Conservation (phyloP, 129 eudicot genomes). For the Pulicaria dysenterica region DNA sequence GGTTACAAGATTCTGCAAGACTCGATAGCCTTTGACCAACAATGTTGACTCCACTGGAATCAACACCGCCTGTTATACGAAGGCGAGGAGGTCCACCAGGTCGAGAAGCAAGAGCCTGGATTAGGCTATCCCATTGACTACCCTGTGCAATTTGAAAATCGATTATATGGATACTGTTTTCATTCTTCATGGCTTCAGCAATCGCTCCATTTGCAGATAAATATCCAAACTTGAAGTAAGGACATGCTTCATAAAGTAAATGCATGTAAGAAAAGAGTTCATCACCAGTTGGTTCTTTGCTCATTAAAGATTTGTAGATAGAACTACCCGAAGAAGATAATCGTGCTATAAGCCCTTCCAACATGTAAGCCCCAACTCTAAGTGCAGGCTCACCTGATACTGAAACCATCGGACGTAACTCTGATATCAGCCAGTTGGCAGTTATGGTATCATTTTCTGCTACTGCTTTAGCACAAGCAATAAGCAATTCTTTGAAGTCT, state of each 20-base stretch:
- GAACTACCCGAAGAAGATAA: conserved; percentile 56
- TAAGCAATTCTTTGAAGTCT: conserved; percentile 45
- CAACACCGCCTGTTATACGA: conserved; percentile 55
- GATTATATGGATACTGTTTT: conserved; percentile 54
- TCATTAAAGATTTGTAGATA: conserved; percentile 45
- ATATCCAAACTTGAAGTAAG: conserved; percentile 64
- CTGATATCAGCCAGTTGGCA: conserved; percentile 51
- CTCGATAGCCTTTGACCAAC: conserved; percentile 46
- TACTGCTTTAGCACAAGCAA: conserved; percentile 57
- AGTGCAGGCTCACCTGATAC: conserved; percentile 57
- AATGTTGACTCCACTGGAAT: conserved; percentile 40
- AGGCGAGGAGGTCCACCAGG: conserved; percentile 65
- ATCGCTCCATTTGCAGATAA: conserved; percentile 66
- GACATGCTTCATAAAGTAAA: conserved; percentile 53
- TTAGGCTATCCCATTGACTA: conserved; percentile 53
- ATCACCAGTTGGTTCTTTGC: conserved; percentile 48
- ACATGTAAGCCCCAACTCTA: conserved; percentile 60
- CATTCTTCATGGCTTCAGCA: conserved; percentile 64
- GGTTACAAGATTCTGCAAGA: conserved; percentile 50
- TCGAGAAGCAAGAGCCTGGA: conserved; percentile 63
- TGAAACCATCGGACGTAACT: conserved; percentile 56
- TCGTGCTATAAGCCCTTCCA: conserved; percentile 64
- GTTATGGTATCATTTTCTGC: conserved; percentile 48
- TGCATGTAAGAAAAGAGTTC: conserved; percentile 54
- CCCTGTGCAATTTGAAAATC: conserved; percentile 64